Evolutionary conservation across 768 basidiomycete genomes (phyloP), one percentile per base, ranked within the genome.

Genomic region (Imleria badia): DNA sequence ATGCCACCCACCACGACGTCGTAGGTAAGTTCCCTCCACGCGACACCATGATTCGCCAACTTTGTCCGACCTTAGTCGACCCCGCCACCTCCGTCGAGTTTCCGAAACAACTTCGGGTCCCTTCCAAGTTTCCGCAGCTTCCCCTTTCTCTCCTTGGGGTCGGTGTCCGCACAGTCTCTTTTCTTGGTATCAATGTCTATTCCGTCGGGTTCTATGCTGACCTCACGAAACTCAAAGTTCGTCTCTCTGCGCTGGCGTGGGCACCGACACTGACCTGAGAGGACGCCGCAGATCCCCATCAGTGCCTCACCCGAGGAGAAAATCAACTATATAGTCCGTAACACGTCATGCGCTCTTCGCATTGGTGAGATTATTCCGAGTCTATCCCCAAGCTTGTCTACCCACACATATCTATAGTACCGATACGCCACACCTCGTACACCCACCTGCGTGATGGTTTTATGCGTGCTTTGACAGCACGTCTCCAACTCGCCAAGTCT

Each of bases 121-220:
- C 85, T 19, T 82, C 87, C 31, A 87, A 84, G 61, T 70, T 81
- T 15, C 79, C 82, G 11, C 70, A 82, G 7, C 83, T 88, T 10
- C 72, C 79, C 2, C 81, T 91, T 62, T 80, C 83, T 12, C 79
- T 96, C 6, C 73, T 97, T 19, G 94, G 94, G 7, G 74, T 92
- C 1, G 94, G 94, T 22, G 91, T 94, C 36, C 78, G 94, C 46
- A 91, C 86, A 0, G 93, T 97, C 30, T 93, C 92, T 14, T 94
- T 97, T 72, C 76, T 96, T 36, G 80, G 86, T 8, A 82, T 97
- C 59, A 85, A 91, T 66, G 94, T 96, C 15, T 97, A 97, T 72
- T 89, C 88, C 12, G 84, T 92, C 33, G 94, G 82, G 3, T 93
- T 97, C 72, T 97, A 96, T 69, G 88, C 91, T 7, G 92, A 96